A percentile compares a stretch with the other conserved stretches of the same genome.
Conservation (phyloP, 768 basidiomycete genomes). For the Russula virescens region DNA sequence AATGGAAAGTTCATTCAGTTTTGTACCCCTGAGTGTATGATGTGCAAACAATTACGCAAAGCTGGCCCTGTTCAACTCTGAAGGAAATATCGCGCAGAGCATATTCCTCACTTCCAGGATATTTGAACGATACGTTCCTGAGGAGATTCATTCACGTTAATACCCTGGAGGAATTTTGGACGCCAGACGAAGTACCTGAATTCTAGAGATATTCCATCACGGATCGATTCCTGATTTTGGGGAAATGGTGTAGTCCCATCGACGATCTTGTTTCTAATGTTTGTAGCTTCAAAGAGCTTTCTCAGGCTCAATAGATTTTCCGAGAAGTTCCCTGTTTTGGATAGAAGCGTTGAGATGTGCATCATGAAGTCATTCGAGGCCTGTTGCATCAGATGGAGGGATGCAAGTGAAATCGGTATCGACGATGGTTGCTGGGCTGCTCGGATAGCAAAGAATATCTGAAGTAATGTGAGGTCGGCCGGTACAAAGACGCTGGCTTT, state of each 20-base stretch:
- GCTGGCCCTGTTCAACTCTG: conserved; percentile 60
- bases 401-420: conserved; percentile 20
- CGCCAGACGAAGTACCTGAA: conserved; percentile 41
- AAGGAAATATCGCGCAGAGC: conserved; percentile 64
- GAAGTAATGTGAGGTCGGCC: not conserved
- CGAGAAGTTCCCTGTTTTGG: conserved; percentile 49
- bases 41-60: conserved; percentile 46
- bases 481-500: too few species aligned
- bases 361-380: conserved; percentile 46
- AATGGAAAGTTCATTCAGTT: not conserved
- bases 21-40: too few species aligned
- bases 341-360: conserved; percentile 44
- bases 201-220: conserved; percentile 44
- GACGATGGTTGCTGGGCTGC: conserved; percentile 22
- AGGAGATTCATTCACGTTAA: conserved; percentile 1
- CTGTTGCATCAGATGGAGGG: conserved; percentile 48
- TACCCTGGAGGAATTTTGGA: conserved; percentile 21
- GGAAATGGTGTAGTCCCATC: conserved; percentile 46
- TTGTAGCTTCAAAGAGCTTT: conserved; percentile 59
- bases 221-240: conserved; percentile 12
- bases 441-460: conserved; percentile 24
- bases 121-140: conserved; percentile 68
- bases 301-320: conserved; percentile 51
- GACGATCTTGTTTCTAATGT: conserved; percentile 51
- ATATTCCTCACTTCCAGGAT: conserved; percentile 46